These are phyloP conservation scores for Aurinia saxatilis DNA, from an alignment of 345 rosid species.

Conservation along the genomic window DNA sequence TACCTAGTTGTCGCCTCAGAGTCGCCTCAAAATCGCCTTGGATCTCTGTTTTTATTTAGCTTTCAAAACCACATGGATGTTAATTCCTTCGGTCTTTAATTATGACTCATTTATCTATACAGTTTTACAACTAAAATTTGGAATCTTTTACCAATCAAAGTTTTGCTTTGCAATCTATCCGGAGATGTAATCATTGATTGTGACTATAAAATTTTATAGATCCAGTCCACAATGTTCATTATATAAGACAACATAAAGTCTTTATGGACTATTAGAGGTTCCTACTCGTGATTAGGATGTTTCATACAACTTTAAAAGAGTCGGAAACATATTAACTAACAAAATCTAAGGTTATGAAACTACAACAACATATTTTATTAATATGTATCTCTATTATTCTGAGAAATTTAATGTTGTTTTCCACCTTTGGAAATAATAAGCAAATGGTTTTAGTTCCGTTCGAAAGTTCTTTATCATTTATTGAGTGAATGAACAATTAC, in stretches of 20 bases:
- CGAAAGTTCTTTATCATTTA: too few species aligned
- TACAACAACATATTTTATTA: too few species aligned
- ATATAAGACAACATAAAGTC: constrained; percentile 8
- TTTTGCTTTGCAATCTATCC: too few species aligned
- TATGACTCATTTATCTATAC: background rate
- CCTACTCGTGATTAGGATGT: constrained; percentile 5
- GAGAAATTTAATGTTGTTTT: too few species aligned
- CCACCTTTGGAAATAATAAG: too few species aligned
- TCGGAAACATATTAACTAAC: constrained; percentile 7
- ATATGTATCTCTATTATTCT: too few species aligned
- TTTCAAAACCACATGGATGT: background rate
- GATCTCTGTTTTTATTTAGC: too few species aligned
- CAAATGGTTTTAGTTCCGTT: too few species aligned
- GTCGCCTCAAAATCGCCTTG: too few species aligned
- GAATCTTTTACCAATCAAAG: background rate
- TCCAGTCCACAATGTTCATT: constrained; percentile 14
- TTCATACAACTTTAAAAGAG: constrained; percentile 8
- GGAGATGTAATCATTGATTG: too few species aligned
- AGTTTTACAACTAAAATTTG: background rate
- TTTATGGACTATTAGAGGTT: background rate
- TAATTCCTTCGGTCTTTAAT: background rate
- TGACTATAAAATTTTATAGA: background rate
- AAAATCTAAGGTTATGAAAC: constrained; percentile 19
- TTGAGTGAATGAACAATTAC: too few species aligned
- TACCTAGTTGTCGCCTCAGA: too few species aligned